phyloP scores from a whole-genome alignment of 148 eudicot species.

The Rhododendron ovatum region DNA sequence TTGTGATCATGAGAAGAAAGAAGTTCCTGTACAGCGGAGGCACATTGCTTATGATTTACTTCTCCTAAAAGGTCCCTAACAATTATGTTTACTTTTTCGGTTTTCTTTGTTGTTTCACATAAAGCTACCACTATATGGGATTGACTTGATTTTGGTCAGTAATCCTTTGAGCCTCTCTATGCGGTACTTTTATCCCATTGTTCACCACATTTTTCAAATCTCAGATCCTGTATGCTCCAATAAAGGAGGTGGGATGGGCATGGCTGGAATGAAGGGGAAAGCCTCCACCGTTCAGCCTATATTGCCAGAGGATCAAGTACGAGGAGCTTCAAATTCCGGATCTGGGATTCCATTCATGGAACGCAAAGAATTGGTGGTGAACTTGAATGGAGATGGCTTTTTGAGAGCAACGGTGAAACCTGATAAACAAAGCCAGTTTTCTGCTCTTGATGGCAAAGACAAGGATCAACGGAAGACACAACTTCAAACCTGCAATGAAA shows the following conservation, averaged over 20 bases:
- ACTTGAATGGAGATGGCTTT: slow-evolving; percentile 20
- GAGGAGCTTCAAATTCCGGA: slow-evolving; percentile 24
- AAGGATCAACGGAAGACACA: slow-evolving; percentile 40
- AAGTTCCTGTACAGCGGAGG: slow-evolving; percentile 66
- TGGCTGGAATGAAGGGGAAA: slow-evolving; percentile 34
- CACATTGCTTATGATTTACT: slow-evolving; percentile 87
- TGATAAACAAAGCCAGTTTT: slow-evolving; percentile 23
- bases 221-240: slow-evolving; percentile 34
- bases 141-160: not conserved
- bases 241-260: slow-evolving; percentile 34
- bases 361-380: slow-evolving; percentile 23
- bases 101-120: slow-evolving; percentile 4
- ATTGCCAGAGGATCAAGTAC: slow-evolving; percentile 19
- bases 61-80: slow-evolving; percentile 62
- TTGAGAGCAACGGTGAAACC: slow-evolving; percentile 16
- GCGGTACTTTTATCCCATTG: not conserved
- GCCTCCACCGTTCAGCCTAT: slow-evolving; percentile 28
- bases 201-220: slow-evolving; percentile 9
- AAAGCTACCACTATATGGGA: not conserved
- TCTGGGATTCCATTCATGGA: slow-evolving; percentile 24
- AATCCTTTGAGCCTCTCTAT: not conserved
- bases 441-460: slow-evolving; percentile 23
- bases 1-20: slow-evolving; percentile 75
- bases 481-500: slow-evolving; percentile 20
- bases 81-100: not conserved